Base-by-base conservation (phyloP, 2,329 filamentous ascomycete genomes). In the Lachnellula hyalina region DNA sequence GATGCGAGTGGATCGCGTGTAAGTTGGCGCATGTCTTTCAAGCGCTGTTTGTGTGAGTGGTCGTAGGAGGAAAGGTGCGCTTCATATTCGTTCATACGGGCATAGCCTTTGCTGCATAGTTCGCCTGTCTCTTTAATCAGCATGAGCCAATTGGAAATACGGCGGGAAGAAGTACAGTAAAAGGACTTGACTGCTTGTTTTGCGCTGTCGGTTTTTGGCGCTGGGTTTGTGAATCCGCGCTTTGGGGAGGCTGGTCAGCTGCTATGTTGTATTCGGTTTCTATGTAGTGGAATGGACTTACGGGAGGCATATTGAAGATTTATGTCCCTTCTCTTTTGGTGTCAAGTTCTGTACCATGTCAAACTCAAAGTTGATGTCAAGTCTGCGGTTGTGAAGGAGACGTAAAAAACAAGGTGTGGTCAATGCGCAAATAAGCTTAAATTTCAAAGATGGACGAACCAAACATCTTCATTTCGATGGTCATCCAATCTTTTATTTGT, bases 1-100 rank as follows among this genome's bases (percentile, higher is more conserved):
- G 78, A 80, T 23, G 83, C 84, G 52, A 78, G 80, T 1, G 87
- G 84, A 61, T 90, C 86, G 62, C 86, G 84, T 34, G 87, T 85
- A 77, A 92, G 86, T 66, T 88, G 85, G 73, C 90, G 90, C 88
- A 93, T 91, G 66, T 94, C 89, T 72, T 90, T 89, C 55, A 92
- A 81, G 49, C 89, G 87, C 75, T 95, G 91, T 71, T 91, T 92
- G 73, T 99, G 94, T 65, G 89, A 89, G 73, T 99, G 94, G 69
- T 97, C 94, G 72, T 97, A 97, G 66, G 89, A 94, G 60, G 85
- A 85, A 54, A 96, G 89, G 71, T 99, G 94, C 7, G 92, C 87
- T 72, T 97, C 93, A 71, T 95, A 96, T 71, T 97, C 93, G 69
- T 95, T 93, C 80, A 96, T 93, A 53, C 94, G 90, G 1, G 86